Evolutionary conservation across 1,284 basidiomycete genomes (phyloP).

Genomic region (Cerioporus squamosus): DNA sequence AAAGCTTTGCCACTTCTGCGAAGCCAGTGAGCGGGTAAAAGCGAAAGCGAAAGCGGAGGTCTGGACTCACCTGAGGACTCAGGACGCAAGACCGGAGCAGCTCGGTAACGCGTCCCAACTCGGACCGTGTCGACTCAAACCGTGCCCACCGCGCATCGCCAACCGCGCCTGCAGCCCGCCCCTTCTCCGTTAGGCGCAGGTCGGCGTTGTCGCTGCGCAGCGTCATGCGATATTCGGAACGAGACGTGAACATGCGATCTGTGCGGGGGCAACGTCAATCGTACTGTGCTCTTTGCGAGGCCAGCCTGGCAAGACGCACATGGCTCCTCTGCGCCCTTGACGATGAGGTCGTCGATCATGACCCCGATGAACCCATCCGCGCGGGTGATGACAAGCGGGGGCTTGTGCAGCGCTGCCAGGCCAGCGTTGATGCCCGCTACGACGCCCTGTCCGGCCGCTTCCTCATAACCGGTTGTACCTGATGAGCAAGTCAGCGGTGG

Average conservation of each 20-base stretch:
- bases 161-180: slow-evolving; percentile 63
- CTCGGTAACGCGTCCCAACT: slow-evolving; percentile 55
- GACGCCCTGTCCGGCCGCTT: slow-evolving; percentile 87
- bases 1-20: slow-evolving; percentile 59
- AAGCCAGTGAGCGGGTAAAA: not conserved
- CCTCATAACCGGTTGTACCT: slow-evolving; percentile 92
- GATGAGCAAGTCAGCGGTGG: not conserved
- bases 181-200: slow-evolving; percentile 76
- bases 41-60: not conserved
- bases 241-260: slow-evolving; percentile 94
- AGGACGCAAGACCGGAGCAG: slow-evolving; percentile 52
- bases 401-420: slow-evolving; percentile 57
- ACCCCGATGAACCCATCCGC: slow-evolving; percentile 88
- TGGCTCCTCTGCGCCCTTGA: slow-evolving; percentile 88
- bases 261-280: no score
- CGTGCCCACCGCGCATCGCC: slow-evolving; percentile 64
- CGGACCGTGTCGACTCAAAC: slow-evolving; percentile 51
- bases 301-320: slow-evolving; percentile 55
- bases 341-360: slow-evolving; percentile 88
- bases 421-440: slow-evolving; percentile 90
- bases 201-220: slow-evolving; percentile 91
- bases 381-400: slow-evolving; percentile 71
- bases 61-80: slow-evolving; percentile 61
- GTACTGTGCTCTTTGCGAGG: not conserved
- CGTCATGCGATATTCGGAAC: slow-evolving; percentile 89